These are phyloP conservation scores for Tubosaeta brunneosetosa DNA, from an alignment of 768 basidiomycete species.

Conservation along the genomic window DNA sequence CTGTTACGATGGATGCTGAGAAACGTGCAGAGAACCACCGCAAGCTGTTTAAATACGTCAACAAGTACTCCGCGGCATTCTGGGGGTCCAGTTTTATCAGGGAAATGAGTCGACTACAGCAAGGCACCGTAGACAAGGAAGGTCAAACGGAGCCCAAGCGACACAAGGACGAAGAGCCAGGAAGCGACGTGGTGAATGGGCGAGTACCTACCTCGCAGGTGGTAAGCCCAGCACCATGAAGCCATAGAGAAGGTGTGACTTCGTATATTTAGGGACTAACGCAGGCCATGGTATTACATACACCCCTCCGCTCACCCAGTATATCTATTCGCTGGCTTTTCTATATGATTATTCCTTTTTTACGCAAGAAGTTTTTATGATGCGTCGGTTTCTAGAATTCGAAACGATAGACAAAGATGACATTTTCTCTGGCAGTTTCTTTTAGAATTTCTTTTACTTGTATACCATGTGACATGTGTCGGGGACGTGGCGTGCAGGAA, in stretches of 20 bases:
- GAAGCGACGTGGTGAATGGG: slow-evolving; percentile 39
- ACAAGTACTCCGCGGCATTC: slow-evolving; percentile 89
- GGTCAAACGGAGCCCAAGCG: slow-evolving; percentile 33
- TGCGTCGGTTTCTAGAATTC: slow-evolving; percentile 22
- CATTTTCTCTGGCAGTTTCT: slow-evolving; percentile 6
- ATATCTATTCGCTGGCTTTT: slow-evolving; percentile 33
- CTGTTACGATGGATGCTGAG: slow-evolving; percentile 82
- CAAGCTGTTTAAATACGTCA: slow-evolving; percentile 95
- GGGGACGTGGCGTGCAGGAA: slow-evolving; percentile 15
- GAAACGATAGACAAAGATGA: slow-evolving; percentile 18
- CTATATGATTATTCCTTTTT: slow-evolving; percentile 38
- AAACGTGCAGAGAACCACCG: slow-evolving; percentile 88
- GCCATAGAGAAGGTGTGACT: slow-evolving; percentile 29
- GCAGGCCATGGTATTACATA: slow-evolving; percentile 24
- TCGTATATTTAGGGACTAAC: slow-evolving; percentile 24
- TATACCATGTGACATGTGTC: slow-evolving; percentile 14
- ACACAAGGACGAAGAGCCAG: slow-evolving; percentile 34
- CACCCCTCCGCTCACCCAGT: slow-evolving; percentile 16
- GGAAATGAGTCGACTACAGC: slow-evolving; percentile 68
- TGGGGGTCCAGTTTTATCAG: slow-evolving; percentile 90
- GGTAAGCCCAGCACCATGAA: slow-evolving; percentile 34
- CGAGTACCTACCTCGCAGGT: slow-evolving; percentile 31
- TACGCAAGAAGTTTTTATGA: slow-evolving; percentile 27
- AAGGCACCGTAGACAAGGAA: slow-evolving; percentile 32
- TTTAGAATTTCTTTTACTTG: slow-evolving; percentile 10